These are phyloP conservation scores for Gonapodya prolifera DNA, from an alignment of 192 early-diverging fungal genomes.

Conservation along the genomic window DNA sequence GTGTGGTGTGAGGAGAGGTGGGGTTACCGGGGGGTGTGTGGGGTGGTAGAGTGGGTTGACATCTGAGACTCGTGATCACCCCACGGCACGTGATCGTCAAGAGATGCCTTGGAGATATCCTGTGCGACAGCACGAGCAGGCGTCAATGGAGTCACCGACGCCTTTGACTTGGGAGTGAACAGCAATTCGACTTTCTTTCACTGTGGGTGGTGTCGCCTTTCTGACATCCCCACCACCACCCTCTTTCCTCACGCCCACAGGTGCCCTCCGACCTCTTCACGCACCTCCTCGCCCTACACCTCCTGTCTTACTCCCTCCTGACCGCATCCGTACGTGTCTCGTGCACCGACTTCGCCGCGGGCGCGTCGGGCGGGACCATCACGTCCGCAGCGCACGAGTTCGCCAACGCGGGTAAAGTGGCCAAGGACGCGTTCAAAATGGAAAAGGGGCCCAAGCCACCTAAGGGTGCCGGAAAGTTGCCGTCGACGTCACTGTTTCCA, in stretches of 20 bases:
- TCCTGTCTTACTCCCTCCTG: background rate
- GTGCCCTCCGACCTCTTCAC: background rate
- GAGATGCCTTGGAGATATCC: too few relatives aligned
- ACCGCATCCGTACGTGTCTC: background rate
- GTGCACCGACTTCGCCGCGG: background rate
- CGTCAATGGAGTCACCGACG: too few relatives aligned
- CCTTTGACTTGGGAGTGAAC: too few relatives aligned
- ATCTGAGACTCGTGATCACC: too few relatives aligned
- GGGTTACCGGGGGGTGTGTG: background rate
- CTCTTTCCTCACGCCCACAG: background rate
- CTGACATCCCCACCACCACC: background rate
- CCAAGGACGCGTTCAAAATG: background rate
- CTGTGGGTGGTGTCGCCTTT: too few relatives aligned
- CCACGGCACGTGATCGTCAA: too few relatives aligned
- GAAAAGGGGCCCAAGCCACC: background rate
- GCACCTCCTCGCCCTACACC: background rate
- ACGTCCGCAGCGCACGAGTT: background rate
- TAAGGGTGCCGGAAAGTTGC: background rate
- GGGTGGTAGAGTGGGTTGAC: background rate
- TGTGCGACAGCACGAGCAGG: too few relatives aligned
- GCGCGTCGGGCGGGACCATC: constrained; percentile 1
- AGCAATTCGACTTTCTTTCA: too few relatives aligned
- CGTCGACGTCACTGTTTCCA: background rate
- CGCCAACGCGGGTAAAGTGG: background rate
- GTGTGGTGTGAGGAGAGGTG: background rate